Evolutionary conservation across 2,329 filamentous ascomycete species (phyloP), one percentile per base, ranked within the genome.

Genomic region (Aspergillus sp.): DNA sequence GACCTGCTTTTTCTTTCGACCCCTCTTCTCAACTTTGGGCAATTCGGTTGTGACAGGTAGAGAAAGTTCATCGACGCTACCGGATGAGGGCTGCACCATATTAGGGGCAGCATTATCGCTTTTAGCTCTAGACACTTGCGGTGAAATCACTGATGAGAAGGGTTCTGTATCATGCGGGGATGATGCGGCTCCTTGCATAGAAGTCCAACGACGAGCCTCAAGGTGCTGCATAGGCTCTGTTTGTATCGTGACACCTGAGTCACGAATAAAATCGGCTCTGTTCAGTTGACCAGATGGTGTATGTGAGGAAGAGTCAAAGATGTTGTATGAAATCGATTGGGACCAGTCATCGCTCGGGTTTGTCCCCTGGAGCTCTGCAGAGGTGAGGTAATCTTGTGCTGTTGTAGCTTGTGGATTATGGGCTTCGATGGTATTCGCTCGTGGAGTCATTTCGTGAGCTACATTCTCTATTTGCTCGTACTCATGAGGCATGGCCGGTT

Each of bases 141-240:
- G 61, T 0, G 71, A 68, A 9, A 61, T 54, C 7, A 71, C 58
- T 6, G 75, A 77, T 11, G 74, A 77, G 34, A 76, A 66, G 20
- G 73, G 74, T 44, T 75, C 69, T 2, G 75, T 77, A 49, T 77
- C 75, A 44, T 74, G 73, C 7, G 73, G 73, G 4, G 74, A 76
- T 48, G 66, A 67, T n/a, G 57, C 51, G 11, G 63, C 55, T 4
- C 58, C 52, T 51, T 70, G 69, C 45, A 70, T 58, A 4, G 70
- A 68, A 45, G 70, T 66, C 19, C 66, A 66, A 37, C 68, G 63
- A 24, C 64, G 59, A 2, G 60, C 34, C 2, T 58, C 4, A 56
- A 42, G 3, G 44, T 63, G 45, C 61, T 63, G 22, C 56, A 67
- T 20, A 39, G 30, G 13, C n/a, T 59, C 57, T 7, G 49, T 59